Percentiles rank a stretch among this genome's conserved stretches.
Evolutionary conservation across 2,329 filamentous ascomycete genomes (phyloP).

Genomic region (Myriosclerotinia duriaeana): DNA sequence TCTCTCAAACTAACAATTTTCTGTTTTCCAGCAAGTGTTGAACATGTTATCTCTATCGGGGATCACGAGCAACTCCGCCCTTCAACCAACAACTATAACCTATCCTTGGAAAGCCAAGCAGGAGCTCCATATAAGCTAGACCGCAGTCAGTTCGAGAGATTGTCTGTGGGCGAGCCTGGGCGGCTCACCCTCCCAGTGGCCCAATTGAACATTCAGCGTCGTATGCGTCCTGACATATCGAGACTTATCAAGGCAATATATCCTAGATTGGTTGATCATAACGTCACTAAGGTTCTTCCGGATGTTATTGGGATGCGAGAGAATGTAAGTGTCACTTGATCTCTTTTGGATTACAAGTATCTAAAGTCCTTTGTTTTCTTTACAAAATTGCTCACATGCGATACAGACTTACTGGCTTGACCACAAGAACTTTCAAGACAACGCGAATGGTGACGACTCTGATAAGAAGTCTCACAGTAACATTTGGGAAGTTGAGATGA

Average conservation of each 20-base stretch:
- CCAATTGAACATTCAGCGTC: constrained; percentile 36
- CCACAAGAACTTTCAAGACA: constrained; percentile 33
- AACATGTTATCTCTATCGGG: constrained; percentile 47
- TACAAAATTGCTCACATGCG: not conserved
- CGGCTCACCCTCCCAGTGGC: constrained; percentile 31
- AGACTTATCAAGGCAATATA: constrained; percentile 34
- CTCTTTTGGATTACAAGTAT: not conserved
- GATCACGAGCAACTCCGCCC: constrained; percentile 48
- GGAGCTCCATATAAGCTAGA: constrained; percentile 35
- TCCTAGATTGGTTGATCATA: constrained; percentile 33
- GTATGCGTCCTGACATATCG: constrained; percentile 38
- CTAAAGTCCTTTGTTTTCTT: not conserved
- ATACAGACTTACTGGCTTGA: constrained; percentile 34
- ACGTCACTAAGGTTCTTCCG: constrained; percentile 26
- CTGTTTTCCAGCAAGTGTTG: constrained; percentile 37
- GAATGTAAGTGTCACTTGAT: constrained; percentile 20
- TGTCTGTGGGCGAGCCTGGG: constrained; percentile 29
- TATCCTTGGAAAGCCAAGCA: constrained; percentile 38
- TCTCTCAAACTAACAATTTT: not conserved
- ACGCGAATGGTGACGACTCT: constrained; percentile 1
- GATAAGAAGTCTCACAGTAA: constrained; percentile 44
- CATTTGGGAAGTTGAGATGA: constrained; percentile 63
- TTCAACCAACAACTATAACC: constrained; percentile 31
- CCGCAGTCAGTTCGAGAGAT: constrained; percentile 37
- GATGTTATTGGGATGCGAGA: constrained; percentile 36